These are phyloP conservation scores for Diplotaxis tenuifolia DNA, from an alignment of 345 rosid species.

Conservation along the genomic window DNA sequence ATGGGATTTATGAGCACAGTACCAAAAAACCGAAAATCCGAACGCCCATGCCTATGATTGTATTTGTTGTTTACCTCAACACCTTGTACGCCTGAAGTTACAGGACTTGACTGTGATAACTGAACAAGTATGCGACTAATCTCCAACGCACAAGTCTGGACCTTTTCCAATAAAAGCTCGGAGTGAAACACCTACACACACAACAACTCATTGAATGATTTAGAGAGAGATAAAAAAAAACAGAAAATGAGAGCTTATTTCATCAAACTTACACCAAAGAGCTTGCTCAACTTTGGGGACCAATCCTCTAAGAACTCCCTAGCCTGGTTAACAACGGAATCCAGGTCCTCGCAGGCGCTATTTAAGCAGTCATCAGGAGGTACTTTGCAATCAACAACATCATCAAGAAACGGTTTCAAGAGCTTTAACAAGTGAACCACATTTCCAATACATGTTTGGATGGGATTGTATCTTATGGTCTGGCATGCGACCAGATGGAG, in stretches of 20 bases:
- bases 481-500: conserved; percentile 84
- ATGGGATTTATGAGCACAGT: too few relatives aligned
- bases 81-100: conserved; percentile 44
- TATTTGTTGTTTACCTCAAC: conserved; percentile 52
- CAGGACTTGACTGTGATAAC: conserved; percentile 48
- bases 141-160: conserved; percentile 60
- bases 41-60: too few relatives aligned
- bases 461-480: conserved; percentile 48
- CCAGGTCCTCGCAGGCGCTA: conserved; percentile 73
- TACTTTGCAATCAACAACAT: conserved; percentile 55
- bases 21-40: too few relatives aligned
- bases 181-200: conserved; percentile 60
- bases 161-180: conserved; percentile 52
- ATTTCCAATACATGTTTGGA: conserved; percentile 57
- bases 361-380: conserved; percentile 51
- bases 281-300: conserved; percentile 74
- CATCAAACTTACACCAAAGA: conserved; percentile 57
- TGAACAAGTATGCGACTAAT: conserved; percentile 51
- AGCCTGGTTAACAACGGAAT: conserved; percentile 66
- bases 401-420: conserved; percentile 79
- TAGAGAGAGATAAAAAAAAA: not conserved
- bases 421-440: conserved; percentile 59
- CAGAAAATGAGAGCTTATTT: conserved; percentile 1
- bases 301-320: conserved; percentile 78
- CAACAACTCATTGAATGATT: not conserved